These are phyloP conservation scores for Solanum etuberosum DNA, from an alignment of 257 asterid species.

Conservation along the genomic window DNA sequence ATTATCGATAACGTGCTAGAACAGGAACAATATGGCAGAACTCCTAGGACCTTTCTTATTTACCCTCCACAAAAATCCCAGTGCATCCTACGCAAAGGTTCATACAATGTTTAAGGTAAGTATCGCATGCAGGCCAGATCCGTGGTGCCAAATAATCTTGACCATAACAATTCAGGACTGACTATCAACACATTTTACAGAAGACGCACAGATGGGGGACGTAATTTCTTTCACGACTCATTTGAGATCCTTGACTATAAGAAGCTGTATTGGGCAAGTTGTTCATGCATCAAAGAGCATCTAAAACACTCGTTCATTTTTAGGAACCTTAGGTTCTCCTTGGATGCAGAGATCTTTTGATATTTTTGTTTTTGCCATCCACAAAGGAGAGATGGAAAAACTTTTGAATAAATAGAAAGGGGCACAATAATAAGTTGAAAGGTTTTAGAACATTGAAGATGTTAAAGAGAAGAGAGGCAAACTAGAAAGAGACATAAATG, in stretches of 20 bases:
- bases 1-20: background rate
- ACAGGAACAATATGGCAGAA: background rate
- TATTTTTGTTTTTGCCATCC: background rate
- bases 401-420: background rate
- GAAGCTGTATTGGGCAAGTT: background rate
- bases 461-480: background rate
- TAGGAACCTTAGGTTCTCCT: background rate
- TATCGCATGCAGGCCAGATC: background rate
- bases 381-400: background rate
- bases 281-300: background rate
- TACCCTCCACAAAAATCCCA: background rate
- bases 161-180: background rate
- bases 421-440: background rate
- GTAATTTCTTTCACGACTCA: background rate
- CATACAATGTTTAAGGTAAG: background rate
- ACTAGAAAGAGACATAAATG: background rate
- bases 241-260: background rate
- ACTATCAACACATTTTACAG: background rate
- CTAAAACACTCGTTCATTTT: background rate
- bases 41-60: background rate
- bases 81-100: background rate
- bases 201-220: background rate
- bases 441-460: background rate
- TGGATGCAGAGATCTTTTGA: background rate
- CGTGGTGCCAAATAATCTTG: background rate